Evolutionary conservation across 208 protist genomes (phyloP).

Genomic region (Lotmaria passim): DNA sequence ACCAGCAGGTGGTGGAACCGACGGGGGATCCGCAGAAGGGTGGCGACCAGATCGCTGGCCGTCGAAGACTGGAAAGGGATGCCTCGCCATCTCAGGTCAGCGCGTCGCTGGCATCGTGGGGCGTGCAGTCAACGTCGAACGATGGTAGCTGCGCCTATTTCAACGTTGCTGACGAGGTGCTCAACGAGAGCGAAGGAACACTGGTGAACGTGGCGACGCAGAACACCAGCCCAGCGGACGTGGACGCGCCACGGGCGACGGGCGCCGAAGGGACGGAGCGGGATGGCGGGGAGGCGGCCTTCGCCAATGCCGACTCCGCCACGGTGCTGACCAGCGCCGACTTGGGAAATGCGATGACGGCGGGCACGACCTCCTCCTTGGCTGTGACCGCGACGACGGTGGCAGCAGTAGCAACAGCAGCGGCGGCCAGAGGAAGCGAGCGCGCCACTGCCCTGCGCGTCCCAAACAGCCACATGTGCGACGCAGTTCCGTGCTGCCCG

Average conservation of each 20-base stretch:
- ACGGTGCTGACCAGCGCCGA: constrained; percentile 1
- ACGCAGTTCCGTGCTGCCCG: neutral
- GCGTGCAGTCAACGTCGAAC: neutral
- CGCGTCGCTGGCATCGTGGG: neutral
- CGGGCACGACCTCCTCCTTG: neutral
- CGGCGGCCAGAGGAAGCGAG: neutral
- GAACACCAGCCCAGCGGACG: neutral
- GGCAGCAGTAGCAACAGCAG: neutral
- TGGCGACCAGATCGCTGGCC: neutral
- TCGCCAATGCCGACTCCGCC: neutral
- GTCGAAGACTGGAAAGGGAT: neutral
- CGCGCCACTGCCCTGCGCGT: neutral
- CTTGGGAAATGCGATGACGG: constrained; percentile 6
- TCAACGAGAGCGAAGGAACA: neutral
- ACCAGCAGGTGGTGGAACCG: neutral
- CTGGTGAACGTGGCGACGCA: neutral
- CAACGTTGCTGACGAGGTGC: neutral
- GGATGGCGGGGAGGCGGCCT: neutral
- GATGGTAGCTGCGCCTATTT: constrained; percentile 12
- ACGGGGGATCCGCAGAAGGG: neutral
- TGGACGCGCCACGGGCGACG: neutral
- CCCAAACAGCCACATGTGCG: no score
- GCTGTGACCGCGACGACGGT: neutral
- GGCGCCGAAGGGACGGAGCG: neutral
- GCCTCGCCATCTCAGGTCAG: neutral